Conservation (phyloP, 345 rosid species). For the Eucalyptus cloeziana region DNA sequence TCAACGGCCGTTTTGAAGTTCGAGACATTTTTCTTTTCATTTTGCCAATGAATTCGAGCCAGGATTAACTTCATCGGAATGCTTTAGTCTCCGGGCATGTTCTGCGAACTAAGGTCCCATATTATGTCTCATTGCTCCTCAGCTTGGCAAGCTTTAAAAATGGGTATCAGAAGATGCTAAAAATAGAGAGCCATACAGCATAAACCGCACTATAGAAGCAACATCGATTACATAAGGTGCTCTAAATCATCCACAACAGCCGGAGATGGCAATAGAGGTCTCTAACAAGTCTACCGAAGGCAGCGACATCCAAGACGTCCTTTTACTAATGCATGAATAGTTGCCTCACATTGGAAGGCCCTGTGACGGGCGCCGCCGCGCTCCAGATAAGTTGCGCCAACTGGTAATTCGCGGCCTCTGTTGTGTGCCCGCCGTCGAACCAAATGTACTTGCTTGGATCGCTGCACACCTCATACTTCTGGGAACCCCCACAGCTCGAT, state of each 20-base stretch:
- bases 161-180: neutral
- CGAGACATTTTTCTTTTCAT: neutral
- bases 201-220: neutral
- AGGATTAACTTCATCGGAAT: neutral
- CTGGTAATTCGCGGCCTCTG: neutral
- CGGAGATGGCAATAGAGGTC: neutral
- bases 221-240: neutral
- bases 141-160: neutral
- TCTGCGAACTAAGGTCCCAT: neutral
- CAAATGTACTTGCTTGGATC: neutral
- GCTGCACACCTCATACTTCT: neutral
- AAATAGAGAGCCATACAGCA: neutral
- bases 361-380: neutral
- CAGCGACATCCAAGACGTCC: neutral
- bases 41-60: neutral
- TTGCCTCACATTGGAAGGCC: neutral
- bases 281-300: neutral
- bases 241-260: neutral
- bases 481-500: neutral
- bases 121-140: neutral
- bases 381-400: slow-evolving; percentile 2
- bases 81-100: neutral
- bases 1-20: neutral
- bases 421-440: neutral
- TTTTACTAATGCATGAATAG: neutral